Evolutionary conservation across 1,284 basidiomycete species (phyloP).

Genomic region (Trichosporon coremiiforme): DNA sequence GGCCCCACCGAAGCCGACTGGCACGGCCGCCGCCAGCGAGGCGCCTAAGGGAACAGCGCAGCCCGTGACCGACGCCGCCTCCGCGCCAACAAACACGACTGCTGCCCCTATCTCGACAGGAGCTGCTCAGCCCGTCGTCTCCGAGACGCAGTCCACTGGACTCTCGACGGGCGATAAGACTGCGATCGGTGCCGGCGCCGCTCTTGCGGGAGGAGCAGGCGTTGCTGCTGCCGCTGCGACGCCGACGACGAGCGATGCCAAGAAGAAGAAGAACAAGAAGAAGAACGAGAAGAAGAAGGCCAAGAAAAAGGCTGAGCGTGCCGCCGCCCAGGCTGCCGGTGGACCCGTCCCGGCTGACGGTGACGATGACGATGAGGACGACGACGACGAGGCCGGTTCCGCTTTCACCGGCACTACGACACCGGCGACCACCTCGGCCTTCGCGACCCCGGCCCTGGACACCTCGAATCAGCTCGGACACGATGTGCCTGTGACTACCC

Average conservation of each 20-base stretch:
- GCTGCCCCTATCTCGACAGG: background rate
- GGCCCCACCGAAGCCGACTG: slow-evolving; percentile 26
- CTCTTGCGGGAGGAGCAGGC: slow-evolving; percentile 19
- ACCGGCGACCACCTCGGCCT: slow-evolving; percentile 16
- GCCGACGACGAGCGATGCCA: slow-evolving; percentile 18
- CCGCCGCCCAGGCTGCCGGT: background rate
- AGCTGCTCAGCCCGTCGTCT: background rate
- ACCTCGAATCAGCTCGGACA: slow-evolving; percentile 16
- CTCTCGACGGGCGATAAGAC: slow-evolving; percentile 11
- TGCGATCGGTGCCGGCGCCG: slow-evolving; percentile 17
- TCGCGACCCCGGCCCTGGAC: slow-evolving; percentile 20
- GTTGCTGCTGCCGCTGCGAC: slow-evolving; percentile 18
- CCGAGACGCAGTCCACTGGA: background rate
- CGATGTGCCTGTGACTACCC: slow-evolving; percentile 2
- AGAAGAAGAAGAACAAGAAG: slow-evolving; percentile 21
- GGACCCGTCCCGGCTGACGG: background rate
- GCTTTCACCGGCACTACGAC: background rate
- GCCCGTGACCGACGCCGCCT: background rate
- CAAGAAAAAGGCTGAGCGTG: slow-evolving; percentile 21
- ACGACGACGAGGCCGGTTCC: background rate
- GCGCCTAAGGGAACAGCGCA: slow-evolving; percentile 13
- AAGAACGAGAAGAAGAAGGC: slow-evolving; percentile 27
- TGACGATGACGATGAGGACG: slow-evolving; percentile 20
- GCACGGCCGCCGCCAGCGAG: slow-evolving; percentile 5
- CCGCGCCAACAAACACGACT: background rate